phyloP scores from a whole-genome alignment of 164 flowering plant genomes.

The Aristolochia californica region DNA sequence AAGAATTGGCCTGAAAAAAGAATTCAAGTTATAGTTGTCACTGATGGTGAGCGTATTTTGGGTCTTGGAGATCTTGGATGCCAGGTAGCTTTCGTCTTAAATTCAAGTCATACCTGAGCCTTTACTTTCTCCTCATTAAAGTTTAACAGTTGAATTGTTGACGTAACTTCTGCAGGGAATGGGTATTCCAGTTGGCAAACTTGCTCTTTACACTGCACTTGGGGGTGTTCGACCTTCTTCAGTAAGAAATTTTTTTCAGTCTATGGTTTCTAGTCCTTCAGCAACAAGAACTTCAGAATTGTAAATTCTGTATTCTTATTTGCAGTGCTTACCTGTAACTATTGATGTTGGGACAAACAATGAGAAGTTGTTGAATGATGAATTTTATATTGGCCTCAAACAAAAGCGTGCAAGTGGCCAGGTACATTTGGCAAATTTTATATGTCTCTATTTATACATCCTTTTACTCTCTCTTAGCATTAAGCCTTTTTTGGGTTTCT shows the following conservation, averaged over 20 bases:
- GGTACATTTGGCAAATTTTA: conserved; percentile 21
- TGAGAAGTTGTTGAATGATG: conserved; percentile 61
- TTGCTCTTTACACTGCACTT: conserved; percentile 77
- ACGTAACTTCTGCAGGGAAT: conserved; percentile 47
- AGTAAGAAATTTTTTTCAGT: conserved; percentile 31
- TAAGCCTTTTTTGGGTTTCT: too few species aligned
- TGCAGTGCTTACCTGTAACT: conserved; percentile 83
- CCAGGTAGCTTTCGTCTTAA: conserved; percentile 30
- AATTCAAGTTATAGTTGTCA: conserved; percentile 85
- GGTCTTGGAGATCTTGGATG: conserved; percentile 87
- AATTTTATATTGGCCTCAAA: conserved; percentile 80
- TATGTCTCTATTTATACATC: not conserved
- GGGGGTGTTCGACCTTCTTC: conserved; percentile 90
- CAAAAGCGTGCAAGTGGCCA: conserved; percentile 75
- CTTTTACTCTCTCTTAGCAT: too few species aligned
- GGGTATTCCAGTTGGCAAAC: conserved; percentile 95
- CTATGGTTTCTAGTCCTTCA: not conserved
- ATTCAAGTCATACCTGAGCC: not conserved
- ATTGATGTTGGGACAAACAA: conserved; percentile 95
- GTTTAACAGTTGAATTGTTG: too few species aligned
- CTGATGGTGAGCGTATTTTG: conserved; percentile 81
- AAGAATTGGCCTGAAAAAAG: conserved; percentile 87
- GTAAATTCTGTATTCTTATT: conserved; percentile 1
- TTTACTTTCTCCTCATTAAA: not conserved
- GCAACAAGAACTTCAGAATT: not conserved